Conservation (phyloP, 2,329 filamentous ascomycete genomes). For the Neophaeococcomyces aloes region DNA sequence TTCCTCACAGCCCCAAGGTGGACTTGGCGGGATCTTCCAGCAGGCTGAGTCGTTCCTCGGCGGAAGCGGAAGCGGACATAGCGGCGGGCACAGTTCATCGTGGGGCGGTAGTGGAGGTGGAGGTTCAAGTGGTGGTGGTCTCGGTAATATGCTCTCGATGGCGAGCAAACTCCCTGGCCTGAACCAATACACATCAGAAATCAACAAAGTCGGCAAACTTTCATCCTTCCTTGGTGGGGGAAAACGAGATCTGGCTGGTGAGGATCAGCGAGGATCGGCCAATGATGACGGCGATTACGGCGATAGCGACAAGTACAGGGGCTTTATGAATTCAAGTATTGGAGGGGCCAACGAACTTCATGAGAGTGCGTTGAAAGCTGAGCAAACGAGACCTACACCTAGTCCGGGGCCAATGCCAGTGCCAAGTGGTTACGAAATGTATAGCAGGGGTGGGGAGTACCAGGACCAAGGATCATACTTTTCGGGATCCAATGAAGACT, state of each 20-base stretch:
- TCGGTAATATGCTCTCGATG: constrained; percentile 17
- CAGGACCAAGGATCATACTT: background rate
- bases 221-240: constrained; percentile 12
- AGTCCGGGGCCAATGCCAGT: constrained; percentile 2
- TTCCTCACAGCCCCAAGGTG: background rate
- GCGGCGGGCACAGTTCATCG: background rate
- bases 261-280: constrained; percentile 4
- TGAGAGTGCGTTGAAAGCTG: constrained; percentile 3
- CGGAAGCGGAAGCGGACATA: constrained; percentile 1
- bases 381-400: background rate
- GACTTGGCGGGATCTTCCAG: constrained; percentile 3
- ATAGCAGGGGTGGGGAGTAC: constrained; percentile 1
- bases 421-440: constrained; percentile 6
- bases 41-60: constrained; percentile 2
- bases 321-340: background rate
- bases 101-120: too few relatives aligned
- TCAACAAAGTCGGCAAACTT: constrained; percentile 21
- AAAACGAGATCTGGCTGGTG: constrained; percentile 9
- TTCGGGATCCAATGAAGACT: constrained; percentile 1
- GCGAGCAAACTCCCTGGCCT: constrained; percentile 20
- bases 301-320: constrained; percentile 5
- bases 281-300: constrained; percentile 10
- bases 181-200: constrained; percentile 10
- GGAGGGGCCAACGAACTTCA: constrained; percentile 6
- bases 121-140: constrained; percentile 12